phyloP scores from a whole-genome alignment of 768 basidiomycete genomes.

The Collybia mongolica region DNA sequence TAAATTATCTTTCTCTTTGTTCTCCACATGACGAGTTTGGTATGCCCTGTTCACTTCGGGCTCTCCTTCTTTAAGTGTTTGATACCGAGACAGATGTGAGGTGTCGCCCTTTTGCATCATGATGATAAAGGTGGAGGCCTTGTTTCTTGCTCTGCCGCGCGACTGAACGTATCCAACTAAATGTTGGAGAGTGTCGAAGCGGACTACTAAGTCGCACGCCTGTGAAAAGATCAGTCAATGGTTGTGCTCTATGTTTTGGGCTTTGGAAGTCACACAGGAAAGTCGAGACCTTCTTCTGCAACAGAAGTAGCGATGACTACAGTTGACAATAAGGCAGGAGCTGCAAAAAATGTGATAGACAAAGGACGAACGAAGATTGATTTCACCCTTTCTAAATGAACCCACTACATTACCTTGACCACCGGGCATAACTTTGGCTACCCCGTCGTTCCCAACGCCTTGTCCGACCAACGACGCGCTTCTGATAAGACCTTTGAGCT shows the following conservation, averaged over 20 bases:
- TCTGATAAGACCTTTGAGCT: constrained; percentile 53
- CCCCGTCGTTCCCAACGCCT: constrained; percentile 44
- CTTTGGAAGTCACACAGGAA: constrained; percentile 53
- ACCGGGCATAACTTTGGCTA: constrained; percentile 36
- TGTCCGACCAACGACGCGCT: constrained; percentile 74
- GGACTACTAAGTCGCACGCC: constrained; percentile 85
- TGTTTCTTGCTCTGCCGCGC: constrained; percentile 80
- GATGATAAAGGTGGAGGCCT: constrained; percentile 74
- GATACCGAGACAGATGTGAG: constrained; percentile 57
- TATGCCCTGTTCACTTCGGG: constrained; percentile 64
- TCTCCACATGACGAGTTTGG: constrained; percentile 45
- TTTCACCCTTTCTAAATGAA: constrained; percentile 59
- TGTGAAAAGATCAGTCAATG: constrained; percentile 24
- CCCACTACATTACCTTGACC: constrained; percentile 60
- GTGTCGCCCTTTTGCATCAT: constrained; percentile 70
- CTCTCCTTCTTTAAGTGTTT: constrained; percentile 57
- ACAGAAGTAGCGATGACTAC: constrained; percentile 82
- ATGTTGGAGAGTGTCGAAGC: constrained; percentile 80
- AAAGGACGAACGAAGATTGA: constrained; percentile 62
- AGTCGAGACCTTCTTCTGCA: constrained; percentile 91
- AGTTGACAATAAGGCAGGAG: constrained; percentile 4
- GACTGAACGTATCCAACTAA: constrained; percentile 90
- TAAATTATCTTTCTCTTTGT: constrained; percentile 33
- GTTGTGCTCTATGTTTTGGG: not conserved
- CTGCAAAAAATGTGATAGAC: not conserved